phyloP scores from a whole-genome alignment of 768 basidiomycete genomes.

The Russula emetica region DNA sequence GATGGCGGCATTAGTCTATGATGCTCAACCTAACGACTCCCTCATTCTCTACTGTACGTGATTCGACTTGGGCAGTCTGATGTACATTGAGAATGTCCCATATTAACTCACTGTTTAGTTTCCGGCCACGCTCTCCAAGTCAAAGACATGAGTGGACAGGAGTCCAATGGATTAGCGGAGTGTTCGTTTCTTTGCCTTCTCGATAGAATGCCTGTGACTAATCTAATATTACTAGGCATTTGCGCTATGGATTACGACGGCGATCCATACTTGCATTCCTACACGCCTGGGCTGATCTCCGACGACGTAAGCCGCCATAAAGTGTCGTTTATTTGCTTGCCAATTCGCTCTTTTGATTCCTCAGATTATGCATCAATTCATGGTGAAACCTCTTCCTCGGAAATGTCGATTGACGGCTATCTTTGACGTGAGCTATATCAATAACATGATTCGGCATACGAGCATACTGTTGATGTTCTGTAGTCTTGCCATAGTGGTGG shows the following conservation, averaged over 20 bases:
- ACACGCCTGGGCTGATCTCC: not conserved
- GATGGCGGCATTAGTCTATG: constrained; percentile 1
- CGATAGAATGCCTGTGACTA: not conserved
- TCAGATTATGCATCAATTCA: not conserved
- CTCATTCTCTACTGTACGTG: constrained; percentile 7
- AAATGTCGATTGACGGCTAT: constrained; percentile 16
- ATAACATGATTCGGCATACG: not conserved
- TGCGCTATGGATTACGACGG: not conserved
- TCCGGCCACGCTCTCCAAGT: constrained; percentile 8
- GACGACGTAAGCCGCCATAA: not conserved
- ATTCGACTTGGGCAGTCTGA: not conserved
- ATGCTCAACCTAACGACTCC: constrained; percentile 1
- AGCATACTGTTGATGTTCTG: not conserved
- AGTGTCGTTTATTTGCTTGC: too few relatives aligned
- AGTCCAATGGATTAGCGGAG: not conserved
- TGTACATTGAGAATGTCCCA: not conserved
- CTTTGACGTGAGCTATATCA: constrained; percentile 3
- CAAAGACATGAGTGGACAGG: not conserved
- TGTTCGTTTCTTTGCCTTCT: not conserved
- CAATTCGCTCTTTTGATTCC: not conserved
- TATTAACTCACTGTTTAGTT: not conserved
- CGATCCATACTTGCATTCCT: too few relatives aligned
- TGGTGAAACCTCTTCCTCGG: constrained; percentile 1
- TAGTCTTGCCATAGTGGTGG: constrained; percentile 11
- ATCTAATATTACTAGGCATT: not conserved